Conservation (phyloP, 192 early-diverging fungal species). For the Phycomyces blakesleeanus region DNA sequence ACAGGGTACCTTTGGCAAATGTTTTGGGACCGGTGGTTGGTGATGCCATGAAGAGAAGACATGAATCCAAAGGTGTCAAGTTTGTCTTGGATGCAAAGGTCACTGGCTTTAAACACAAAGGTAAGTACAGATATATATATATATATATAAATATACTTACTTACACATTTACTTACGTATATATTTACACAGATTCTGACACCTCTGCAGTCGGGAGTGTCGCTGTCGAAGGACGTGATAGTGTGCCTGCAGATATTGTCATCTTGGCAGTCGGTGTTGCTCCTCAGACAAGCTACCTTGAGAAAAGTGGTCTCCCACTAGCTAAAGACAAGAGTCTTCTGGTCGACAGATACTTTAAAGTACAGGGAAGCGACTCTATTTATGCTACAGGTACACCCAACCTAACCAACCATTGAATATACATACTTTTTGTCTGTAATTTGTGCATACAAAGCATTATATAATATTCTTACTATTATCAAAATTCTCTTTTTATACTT, state of each 20-base stretch:
- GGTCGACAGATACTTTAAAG: constrained; percentile 41
- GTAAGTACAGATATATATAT: background rate
- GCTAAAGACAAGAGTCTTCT: constrained; percentile 44
- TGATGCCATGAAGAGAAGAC: constrained; percentile 37
- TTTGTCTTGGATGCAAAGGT: constrained; percentile 37
- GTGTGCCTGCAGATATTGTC: constrained; percentile 47
- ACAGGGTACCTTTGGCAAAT: constrained; percentile 50
- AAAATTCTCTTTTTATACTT: no score
- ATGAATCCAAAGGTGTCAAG: constrained; percentile 43
- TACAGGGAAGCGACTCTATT: constrained; percentile 38
- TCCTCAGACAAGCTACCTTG: constrained; percentile 48
- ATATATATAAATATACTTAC: no score
- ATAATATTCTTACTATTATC: no score
- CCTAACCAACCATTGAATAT: no score
- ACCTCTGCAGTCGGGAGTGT: constrained; percentile 35
- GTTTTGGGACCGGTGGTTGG: constrained; percentile 50
- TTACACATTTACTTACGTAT: no score
- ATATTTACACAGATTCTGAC: no score
- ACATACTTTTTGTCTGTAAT: no score
- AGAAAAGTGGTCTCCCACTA: constrained; percentile 31
- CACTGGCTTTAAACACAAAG: constrained; percentile 11
- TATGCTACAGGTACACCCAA: constrained; percentile 53
- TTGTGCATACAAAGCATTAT: no score
- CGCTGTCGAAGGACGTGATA: constrained; percentile 30
- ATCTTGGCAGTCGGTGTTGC: constrained; percentile 52